phyloP scores from a whole-genome alignment of 805 yeast species.

The Blastobotrys chiropterorum region DNA sequence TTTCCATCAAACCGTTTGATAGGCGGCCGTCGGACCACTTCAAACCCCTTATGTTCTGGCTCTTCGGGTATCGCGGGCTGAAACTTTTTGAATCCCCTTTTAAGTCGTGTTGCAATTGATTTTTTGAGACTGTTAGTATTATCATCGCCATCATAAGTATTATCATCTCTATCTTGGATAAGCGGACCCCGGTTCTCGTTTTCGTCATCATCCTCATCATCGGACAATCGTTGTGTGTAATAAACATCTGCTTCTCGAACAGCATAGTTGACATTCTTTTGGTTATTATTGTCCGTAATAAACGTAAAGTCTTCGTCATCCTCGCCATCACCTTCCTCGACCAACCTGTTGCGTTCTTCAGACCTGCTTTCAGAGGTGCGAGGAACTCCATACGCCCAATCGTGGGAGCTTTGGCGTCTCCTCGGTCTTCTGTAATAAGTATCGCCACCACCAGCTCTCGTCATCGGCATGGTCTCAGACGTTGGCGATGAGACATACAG shows the following conservation, averaged over 20 bases:
- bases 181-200: neutral
- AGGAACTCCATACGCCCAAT: slow-evolving; percentile 15
- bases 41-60: slow-evolving; percentile 17
- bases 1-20: slow-evolving; percentile 6
- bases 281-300: slow-evolving; percentile 4
- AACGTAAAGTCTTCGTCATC: slow-evolving; percentile 7
- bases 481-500: slow-evolving; percentile 16
- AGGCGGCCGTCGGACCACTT: slow-evolving; percentile 19
- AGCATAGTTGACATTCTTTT: slow-evolving; percentile 42
- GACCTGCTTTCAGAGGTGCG: neutral
- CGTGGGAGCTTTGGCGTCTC: slow-evolving; percentile 17
- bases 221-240: slow-evolving; percentile 15
- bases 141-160: neutral
- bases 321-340: neutral
- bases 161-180: neutral
- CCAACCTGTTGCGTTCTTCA: neutral
- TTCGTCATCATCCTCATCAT: neutral
- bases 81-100: neutral
- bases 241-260: slow-evolving; percentile 56
- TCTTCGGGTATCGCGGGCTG: neutral
- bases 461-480: slow-evolving; percentile 10
- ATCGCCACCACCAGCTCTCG: slow-evolving; percentile 1
- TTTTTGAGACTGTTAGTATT: neutral
- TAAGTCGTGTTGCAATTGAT: neutral
- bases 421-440: slow-evolving; percentile 21